Evolutionary conservation across 345 rosid genomes (phyloP).

Genomic region (Firmiana major): DNA sequence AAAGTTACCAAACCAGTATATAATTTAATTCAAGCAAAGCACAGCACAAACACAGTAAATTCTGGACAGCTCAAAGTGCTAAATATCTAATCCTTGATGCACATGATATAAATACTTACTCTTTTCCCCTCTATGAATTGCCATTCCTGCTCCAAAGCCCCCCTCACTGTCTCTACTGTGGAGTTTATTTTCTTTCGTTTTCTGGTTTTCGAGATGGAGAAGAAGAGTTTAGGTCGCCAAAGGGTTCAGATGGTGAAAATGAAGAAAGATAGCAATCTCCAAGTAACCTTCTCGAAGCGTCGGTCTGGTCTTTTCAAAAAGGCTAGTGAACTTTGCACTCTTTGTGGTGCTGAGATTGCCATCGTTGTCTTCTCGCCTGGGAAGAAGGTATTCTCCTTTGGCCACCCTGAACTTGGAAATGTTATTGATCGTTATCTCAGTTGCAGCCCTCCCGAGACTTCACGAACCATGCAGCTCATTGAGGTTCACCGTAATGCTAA

Average conservation of each 20-base stretch:
- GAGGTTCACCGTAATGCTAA: slow-evolving; percentile 43
- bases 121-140: background rate
- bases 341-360: slow-evolving; percentile 38
- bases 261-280: slow-evolving; percentile 29
- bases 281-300: slow-evolving; percentile 41
- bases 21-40: slow-evolving; percentile 4
- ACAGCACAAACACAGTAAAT: background rate
- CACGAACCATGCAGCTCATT: slow-evolving; percentile 31
- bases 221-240: slow-evolving; percentile 28
- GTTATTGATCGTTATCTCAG: slow-evolving; percentile 24
- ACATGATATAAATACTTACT: slow-evolving; percentile 7
- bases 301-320: slow-evolving; percentile 36
- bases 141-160: background rate
- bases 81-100: background rate
- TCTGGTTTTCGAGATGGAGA: slow-evolving; percentile 12
- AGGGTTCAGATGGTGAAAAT: slow-evolving; percentile 39
- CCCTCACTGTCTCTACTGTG: background rate
- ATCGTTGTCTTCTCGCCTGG: slow-evolving; percentile 36
- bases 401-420: slow-evolving; percentile 33
- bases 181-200: background rate
- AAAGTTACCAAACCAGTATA: slow-evolving; percentile 15
- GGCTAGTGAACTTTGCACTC: slow-evolving; percentile 39
- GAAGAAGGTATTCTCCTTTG: slow-evolving; percentile 32
- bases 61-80: background rate
- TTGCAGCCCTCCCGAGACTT: slow-evolving; percentile 17